Percentiles rank a stretch among this genome's conserved stretches.
These are phyloP conservation scores for Leccinum holopus DNA, from an alignment of 1,284 basidiomycete genomes.

Conservation along the genomic window DNA sequence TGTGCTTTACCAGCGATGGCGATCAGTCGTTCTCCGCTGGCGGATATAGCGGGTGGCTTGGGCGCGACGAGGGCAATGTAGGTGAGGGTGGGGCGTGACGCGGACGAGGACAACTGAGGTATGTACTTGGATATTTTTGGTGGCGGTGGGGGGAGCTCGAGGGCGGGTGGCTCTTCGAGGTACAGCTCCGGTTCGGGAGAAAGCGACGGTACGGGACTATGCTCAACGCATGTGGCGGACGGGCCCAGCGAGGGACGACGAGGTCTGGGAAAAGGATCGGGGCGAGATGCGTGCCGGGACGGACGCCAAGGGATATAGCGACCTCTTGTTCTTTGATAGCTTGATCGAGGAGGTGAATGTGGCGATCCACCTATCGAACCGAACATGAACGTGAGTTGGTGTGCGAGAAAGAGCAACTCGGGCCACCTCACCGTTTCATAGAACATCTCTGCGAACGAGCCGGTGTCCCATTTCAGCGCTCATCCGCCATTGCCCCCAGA, in stretches of 20 bases:
- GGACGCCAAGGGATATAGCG: slow-evolving; percentile 53
- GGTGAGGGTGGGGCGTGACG: too few relatives aligned
- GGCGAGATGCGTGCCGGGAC: slow-evolving; percentile 52
- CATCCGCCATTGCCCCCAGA: slow-evolving; percentile 13
- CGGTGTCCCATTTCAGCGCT: too few relatives aligned
- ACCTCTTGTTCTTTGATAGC: slow-evolving; percentile 72
- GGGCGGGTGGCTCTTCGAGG: slow-evolving; percentile 22
- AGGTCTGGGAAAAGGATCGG: slow-evolving; percentile 61
- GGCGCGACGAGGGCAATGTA: too few relatives aligned
- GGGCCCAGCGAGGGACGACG: slow-evolving; percentile 50
- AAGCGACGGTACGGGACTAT: too few relatives aligned
- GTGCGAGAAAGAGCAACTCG: neutral
- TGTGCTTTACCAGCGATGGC: slow-evolving; percentile 83
- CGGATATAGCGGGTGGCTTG: slow-evolving; percentile 40
- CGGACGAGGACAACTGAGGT: too few relatives aligned
- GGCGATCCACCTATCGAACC: slow-evolving; percentile 58
- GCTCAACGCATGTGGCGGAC: slow-evolving; percentile 21
- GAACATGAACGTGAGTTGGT: slow-evolving; percentile 3
- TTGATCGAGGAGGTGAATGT: slow-evolving; percentile 70
- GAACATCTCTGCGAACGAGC: too few relatives aligned
- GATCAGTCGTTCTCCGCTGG: slow-evolving; percentile 81
- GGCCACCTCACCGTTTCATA: slow-evolving; percentile 55
- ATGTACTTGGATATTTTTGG: slow-evolving; percentile 19
- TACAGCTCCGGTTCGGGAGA: neutral
- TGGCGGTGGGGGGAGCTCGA: slow-evolving; percentile 13